Evolutionary conservation across 1,284 basidiomycete species (phyloP).

Genomic region (Ustilago vetiveriae): DNA sequence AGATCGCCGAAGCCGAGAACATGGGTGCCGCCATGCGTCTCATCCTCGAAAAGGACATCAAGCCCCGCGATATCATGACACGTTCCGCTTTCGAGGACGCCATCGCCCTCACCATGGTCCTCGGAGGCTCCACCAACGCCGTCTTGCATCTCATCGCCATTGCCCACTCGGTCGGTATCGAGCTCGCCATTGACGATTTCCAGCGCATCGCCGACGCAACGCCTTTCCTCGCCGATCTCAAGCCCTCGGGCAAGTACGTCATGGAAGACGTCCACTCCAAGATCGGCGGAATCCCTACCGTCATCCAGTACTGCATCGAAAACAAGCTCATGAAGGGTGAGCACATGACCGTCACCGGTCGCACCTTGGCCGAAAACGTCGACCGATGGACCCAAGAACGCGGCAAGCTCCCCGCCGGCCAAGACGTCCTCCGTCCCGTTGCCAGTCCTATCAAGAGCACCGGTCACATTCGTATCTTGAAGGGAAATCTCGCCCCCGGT

Average conservation of each 20-base stretch:
- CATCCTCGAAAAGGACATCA: conserved; percentile 64
- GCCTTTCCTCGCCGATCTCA: conserved; percentile 66
- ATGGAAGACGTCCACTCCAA: conserved; percentile 66
- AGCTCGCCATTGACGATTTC: conserved; percentile 65
- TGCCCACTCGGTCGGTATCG: conserved; percentile 62
- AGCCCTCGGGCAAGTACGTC: conserved; percentile 66
- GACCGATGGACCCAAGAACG: conserved; percentile 75
- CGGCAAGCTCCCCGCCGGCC: conserved; percentile 57
- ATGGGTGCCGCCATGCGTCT: conserved; percentile 62
- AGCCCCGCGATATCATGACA: conserved; percentile 66
- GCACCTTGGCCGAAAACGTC: conserved; percentile 62
- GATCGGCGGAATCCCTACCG: conserved; percentile 67
- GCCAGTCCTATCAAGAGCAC: conserved; percentile 62
- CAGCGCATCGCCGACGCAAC: conserved; percentile 62
- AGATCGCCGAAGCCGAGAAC: conserved; percentile 60
- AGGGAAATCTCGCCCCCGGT: conserved; percentile 65
- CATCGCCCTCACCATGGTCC: conserved; percentile 65
- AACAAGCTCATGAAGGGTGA: conserved; percentile 69
- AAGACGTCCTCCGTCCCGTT: conserved; percentile 62
- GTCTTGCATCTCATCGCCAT: conserved; percentile 66
- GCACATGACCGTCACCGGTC: conserved; percentile 65
- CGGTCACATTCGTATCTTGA: conserved; percentile 65
- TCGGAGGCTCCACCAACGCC: conserved; percentile 65
- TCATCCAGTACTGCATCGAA: conserved; percentile 69
- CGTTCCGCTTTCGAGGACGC: conserved; percentile 62